Evolutionary conservation across 2,329 filamentous ascomycete species (phyloP).

Genomic region (Ophiostoma quercus): DNA sequence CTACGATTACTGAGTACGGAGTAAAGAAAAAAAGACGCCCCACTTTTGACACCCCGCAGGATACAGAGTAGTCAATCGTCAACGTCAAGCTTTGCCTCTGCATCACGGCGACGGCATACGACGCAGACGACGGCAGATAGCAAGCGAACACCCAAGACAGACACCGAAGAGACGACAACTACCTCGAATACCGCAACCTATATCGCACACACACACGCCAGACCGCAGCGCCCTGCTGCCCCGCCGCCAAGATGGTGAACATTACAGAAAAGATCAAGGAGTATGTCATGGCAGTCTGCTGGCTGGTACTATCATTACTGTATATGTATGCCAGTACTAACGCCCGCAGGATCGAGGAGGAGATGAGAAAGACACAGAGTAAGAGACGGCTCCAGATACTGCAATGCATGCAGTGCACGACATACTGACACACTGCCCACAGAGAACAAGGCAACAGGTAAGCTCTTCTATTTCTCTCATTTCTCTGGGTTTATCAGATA

Average conservation of each 20-base stretch:
- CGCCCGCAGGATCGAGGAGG: conserved; percentile 84
- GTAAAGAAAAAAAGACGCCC: neutral
- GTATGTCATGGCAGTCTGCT: conserved; percentile 46
- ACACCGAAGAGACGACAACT: neutral
- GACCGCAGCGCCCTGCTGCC: conserved; percentile 25
- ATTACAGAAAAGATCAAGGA: conserved; percentile 99
- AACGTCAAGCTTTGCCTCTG: neutral
- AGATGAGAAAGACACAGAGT: conserved; percentile 99
- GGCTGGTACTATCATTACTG: neutral
- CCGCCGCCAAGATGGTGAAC: conserved; percentile 73
- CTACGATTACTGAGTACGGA: too few species aligned
- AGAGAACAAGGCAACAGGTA: conserved; percentile 99
- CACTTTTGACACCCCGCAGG: neutral
- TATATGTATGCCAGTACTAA: neutral
- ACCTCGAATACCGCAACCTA: neutral
- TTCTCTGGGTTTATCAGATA: too few species aligned
- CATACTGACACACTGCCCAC: conserved; percentile 27
- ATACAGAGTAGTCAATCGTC: neutral
- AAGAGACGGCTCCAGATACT: conserved; percentile 29
- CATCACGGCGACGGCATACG: neutral
- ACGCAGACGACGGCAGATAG: neutral
- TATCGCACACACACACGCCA: neutral
- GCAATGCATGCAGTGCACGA: neutral
- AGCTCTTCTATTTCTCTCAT: conserved; percentile 33
- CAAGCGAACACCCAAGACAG: neutral